These are phyloP conservation scores for Pseudoneurospora amorphoporcata DNA, from an alignment of 495 filamentous ascomycete genomes.

Conservation along the genomic window DNA sequence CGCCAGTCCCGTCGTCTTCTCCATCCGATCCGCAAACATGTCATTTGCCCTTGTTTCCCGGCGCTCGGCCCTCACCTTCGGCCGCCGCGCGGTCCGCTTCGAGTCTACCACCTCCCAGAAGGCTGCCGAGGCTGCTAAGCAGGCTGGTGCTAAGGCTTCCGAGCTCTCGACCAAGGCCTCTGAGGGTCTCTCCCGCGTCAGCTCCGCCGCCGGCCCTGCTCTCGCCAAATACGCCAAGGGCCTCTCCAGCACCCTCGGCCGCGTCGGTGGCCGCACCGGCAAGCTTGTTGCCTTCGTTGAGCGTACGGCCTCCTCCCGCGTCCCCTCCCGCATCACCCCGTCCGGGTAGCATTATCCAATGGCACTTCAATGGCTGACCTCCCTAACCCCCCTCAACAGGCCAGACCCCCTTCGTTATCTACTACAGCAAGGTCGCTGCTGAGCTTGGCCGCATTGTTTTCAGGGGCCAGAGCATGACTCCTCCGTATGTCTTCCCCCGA, in stretches of 20 bases:
- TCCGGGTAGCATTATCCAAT: background rate
- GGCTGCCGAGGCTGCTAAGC: constrained; percentile 52
- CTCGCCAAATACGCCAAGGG: constrained; percentile 59
- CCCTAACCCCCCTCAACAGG: constrained; percentile 37
- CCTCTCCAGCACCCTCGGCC: constrained; percentile 52
- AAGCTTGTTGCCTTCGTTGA: constrained; percentile 70
- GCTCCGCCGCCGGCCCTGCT: constrained; percentile 67
- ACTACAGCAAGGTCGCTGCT: constrained; percentile 81
- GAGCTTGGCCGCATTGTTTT: constrained; percentile 84
- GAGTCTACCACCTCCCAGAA: constrained; percentile 43
- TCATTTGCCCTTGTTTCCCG: constrained; percentile 23
- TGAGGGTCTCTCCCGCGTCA: constrained; percentile 76
- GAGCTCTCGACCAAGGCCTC: constrained; percentile 64
- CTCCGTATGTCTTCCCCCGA: constrained; percentile 60
- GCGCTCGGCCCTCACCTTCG: constrained; percentile 26
- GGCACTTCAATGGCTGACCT: background rate
- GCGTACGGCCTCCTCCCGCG: constrained; percentile 47
- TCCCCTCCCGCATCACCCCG: background rate
- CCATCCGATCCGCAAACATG: constrained; percentile 10
- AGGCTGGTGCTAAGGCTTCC: constrained; percentile 56
- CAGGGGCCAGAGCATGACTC: constrained; percentile 80
- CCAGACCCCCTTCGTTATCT: constrained; percentile 73
- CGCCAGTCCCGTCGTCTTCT: background rate
- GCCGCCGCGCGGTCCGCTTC: constrained; percentile 38
- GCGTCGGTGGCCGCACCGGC: constrained; percentile 78